Evolutionary conservation across 192 early-diverging fungal genomes (phyloP), one percentile per base, ranked within the genome.

Genomic region (Fimicolochytrium jonesii): DNA sequence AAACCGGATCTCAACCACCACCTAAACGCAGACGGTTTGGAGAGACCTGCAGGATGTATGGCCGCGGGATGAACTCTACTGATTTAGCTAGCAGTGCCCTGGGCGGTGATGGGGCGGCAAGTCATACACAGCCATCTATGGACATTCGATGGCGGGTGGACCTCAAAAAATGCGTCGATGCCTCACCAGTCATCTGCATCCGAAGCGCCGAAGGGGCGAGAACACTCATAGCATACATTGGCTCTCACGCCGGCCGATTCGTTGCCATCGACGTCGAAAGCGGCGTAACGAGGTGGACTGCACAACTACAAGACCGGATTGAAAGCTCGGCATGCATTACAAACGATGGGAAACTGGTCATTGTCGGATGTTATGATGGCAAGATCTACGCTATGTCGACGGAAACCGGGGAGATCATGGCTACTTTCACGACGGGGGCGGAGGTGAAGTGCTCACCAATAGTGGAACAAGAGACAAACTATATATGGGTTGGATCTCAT

Each of bases 401-500:
- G 22, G 47, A 9, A 22, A 17, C 47, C 9, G 47, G 47, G 22
- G 22, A 9, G 11, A 25, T 48, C n/a, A 22, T 9, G 20, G 47
- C 10, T 13, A 25, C 7, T 9, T 48, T 17, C 25, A 7, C 7
- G 10, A 48, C 47, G 22, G 47, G 47, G 11, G 47, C 47, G 10
- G n/a, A 48, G 20, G 47, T 48, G 10, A 48, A 48, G 47, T 39
- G 47, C 25, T 48, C 47, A 20, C 47, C 47, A 25, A 25, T 48
- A 13, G 15, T 22, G 22, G 47, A 48, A 13, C n/a, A 7, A 25
- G 47, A 7, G 11, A 9, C 47, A 7, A 9, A 7, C 6, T 48
- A 48, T 48, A 22, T 48, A 7, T 48, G 47, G 47, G 47, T 48
- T 48, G 47, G 47, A 25, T 48, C 47, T 7, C 47, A 48, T 48